These are phyloP conservation scores for Eimeria falciformis DNA, from an alignment of 169 alveolate genomes.

Conservation along the genomic window DNA sequence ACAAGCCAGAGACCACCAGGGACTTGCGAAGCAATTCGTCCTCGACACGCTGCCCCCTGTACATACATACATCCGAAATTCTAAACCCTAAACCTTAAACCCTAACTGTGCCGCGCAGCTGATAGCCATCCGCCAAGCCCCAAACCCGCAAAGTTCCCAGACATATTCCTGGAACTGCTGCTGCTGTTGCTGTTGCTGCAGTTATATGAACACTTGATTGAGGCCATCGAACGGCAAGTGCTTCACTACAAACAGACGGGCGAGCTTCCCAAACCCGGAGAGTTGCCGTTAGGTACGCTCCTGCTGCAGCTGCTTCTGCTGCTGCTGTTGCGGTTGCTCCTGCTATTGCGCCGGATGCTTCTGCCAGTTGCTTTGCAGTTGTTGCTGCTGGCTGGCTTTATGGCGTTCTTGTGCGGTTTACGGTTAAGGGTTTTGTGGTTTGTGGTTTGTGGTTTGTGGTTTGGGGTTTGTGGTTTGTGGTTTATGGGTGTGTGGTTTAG, in stretches of 20 bases:
- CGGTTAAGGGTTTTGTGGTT: conserved; percentile 22
- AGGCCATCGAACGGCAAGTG: conserved; percentile 57
- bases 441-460: neutral
- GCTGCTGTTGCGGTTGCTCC: conserved; percentile 25
- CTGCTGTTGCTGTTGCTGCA: conserved; percentile 51
- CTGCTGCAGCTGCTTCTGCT: conserved; percentile 37
- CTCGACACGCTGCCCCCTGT: conserved; percentile 2
- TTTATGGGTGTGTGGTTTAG: conserved; percentile 37
- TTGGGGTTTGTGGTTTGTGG: neutral
- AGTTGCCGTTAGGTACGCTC: conserved; percentile 56
- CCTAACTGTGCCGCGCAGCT: conserved; percentile 2
- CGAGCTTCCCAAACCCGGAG: conserved; percentile 55
- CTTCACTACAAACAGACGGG: conserved; percentile 5
- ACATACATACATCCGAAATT: neutral
- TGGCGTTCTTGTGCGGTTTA: neutral
- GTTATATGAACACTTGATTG: conserved; percentile 58
- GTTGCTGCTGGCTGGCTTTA: neutral
- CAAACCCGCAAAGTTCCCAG: neutral
- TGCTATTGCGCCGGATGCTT: neutral
- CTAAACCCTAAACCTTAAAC: conserved; percentile 51
- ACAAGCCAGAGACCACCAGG: neutral
- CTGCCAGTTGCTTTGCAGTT: neutral
- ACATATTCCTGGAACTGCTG: neutral
- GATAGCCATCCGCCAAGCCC: neutral
- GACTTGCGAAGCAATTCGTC: neutral